Percentiles rank a stretch among this genome's conserved stretches.
These are phyloP conservation scores for Rhodamnia argentea DNA, from an alignment of 345 rosid species.

Conservation along the genomic window DNA sequence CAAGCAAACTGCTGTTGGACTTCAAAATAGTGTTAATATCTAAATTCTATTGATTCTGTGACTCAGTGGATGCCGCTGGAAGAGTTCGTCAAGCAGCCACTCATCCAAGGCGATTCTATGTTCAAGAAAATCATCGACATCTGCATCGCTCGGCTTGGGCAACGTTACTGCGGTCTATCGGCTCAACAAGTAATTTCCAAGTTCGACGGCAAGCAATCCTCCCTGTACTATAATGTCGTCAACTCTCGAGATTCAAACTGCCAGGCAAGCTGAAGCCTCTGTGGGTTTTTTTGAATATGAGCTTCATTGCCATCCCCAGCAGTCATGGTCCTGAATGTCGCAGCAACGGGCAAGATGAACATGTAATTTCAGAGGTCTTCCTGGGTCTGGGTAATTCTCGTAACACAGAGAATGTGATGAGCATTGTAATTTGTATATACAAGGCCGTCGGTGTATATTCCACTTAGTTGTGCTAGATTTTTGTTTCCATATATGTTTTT, in stretches of 20 bases:
- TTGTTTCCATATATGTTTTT: no score
- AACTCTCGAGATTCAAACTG: conserved; percentile 28
- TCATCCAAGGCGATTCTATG: conserved; percentile 68
- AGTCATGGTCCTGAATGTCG: background rate
- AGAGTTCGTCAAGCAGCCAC: conserved; percentile 79
- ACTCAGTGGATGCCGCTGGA: conserved; percentile 85
- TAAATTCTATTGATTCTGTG: background rate
- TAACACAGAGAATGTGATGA: background rate
- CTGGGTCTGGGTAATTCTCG: background rate
- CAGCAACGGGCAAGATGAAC: background rate
- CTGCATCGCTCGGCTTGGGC: conserved; percentile 60
- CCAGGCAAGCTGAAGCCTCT: conserved; percentile 13
- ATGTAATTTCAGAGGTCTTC: background rate
- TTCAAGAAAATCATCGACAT: conserved; percentile 85
- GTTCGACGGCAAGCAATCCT: conserved; percentile 69
- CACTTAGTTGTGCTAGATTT: background rate
- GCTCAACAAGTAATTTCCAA: conserved; percentile 57
- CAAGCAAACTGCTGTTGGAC: background rate
- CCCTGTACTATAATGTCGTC: conserved; percentile 66
- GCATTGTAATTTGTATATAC: background rate
- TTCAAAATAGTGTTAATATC: background rate
- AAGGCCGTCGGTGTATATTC: background rate
- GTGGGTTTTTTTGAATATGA: background rate
- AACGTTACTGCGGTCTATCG: conserved; percentile 68
- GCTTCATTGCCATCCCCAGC: background rate